Base-by-base conservation (phyloP, 2,329 filamentous ascomycete species). In the Juglanconis sp. region DNA sequence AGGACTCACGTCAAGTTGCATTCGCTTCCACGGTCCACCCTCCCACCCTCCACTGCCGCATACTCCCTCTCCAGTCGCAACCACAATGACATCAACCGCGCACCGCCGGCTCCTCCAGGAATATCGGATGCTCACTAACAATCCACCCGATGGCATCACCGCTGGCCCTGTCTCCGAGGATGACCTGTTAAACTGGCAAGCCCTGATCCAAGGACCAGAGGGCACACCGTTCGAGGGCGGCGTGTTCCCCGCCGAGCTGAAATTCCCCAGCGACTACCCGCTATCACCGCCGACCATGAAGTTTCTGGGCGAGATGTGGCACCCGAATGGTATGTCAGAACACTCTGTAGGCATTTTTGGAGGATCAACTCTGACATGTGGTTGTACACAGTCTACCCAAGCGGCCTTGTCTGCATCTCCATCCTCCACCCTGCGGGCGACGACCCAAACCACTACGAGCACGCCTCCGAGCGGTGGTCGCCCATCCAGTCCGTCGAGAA, bases 401-500 rank as follows among this genome's bases (percentile, higher is more conserved):
- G 89, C 72, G 94, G 94, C 65, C 85, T 94, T 17, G 95, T 98
- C 68, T 98, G 94, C 79, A 98, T 98, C 71, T 96, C 91, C n/a
- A 98, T 98, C 78, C 87, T 98, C 2, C 94, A 98, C 76, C 89
- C 94, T 3, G 94, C 94, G 3, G 94, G 95, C 69, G 94, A 98
- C 77, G 94, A 98, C 76, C 95, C 95, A 57, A 97, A 97, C 79
- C 93, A 96, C 80, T 98, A 98, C 82, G 94, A 98, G 76, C 91
- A 94, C 69, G 94, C 95, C 7, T 92, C 90, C 1, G 95, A 98
- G 79, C 88, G 94, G 65, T 98, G 94, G 94, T 94, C 90, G 34
- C 94, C 94, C 11, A 96, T 98, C 64, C 95, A 98, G 79, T 95
- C 90, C 62, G 94, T 97, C 67, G 95, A 98, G 78, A 98, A 97